phyloP scores from a whole-genome alignment of 176 grass and related monocot species.

The Elymus sibiricus region DNA sequence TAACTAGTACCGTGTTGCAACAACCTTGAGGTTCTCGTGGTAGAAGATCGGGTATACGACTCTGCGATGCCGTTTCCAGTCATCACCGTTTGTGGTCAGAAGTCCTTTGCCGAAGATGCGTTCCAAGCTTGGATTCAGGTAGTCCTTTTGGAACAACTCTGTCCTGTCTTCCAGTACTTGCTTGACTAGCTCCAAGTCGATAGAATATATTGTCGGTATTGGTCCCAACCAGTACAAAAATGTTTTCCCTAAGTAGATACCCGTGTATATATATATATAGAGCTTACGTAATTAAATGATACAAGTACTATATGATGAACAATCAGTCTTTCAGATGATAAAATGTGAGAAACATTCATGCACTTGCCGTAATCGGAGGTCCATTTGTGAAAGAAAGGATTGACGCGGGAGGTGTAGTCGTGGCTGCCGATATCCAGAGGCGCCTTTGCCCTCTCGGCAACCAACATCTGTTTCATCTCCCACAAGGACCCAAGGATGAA shows the following conservation, averaged over 20 bases:
- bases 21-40: slow-evolving; percentile 58
- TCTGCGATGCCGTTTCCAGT: slow-evolving; percentile 53
- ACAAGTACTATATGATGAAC: neutral
- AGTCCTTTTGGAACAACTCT: slow-evolving; percentile 32
- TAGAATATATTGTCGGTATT: slow-evolving; percentile 25
- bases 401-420: slow-evolving; percentile 31
- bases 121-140: slow-evolving; percentile 20
- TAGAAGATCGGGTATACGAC: slow-evolving; percentile 49
- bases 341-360: neutral
- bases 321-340: neutral
- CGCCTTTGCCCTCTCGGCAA: neutral
- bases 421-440: slow-evolving; percentile 32
- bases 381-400: slow-evolving; percentile 42
- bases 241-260: slow-evolving; percentile 24
- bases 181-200: slow-evolving; percentile 37
- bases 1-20: no score
- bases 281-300: no score
- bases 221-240: slow-evolving; percentile 56
- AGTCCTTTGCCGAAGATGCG: slow-evolving; percentile 40
- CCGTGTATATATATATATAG: no score
- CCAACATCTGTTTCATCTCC: slow-evolving; percentile 33
- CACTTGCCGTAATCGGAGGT: slow-evolving; percentile 32
- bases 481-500: slow-evolving; percentile 32
- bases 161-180: slow-evolving; percentile 51
- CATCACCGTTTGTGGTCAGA: slow-evolving; percentile 19